Conservation (phyloP, 2,329 filamentous ascomycete species). For the Pezicula carpinea region DNA sequence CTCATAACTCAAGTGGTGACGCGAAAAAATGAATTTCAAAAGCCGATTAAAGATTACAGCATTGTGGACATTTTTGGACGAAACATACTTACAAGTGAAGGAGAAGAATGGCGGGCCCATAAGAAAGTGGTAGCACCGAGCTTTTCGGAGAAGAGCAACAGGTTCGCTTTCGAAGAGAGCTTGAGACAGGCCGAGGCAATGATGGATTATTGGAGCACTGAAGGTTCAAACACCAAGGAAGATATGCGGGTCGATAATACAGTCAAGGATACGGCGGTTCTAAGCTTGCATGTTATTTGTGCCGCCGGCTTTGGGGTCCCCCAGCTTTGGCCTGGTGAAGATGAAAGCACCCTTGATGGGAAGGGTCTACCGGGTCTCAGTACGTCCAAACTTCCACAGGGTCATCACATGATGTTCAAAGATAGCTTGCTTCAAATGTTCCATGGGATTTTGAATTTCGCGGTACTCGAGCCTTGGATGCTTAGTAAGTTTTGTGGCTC, state of each 20-base stretch:
- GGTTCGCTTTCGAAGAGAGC: conserved; percentile 36
- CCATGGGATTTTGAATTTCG: conserved; percentile 42
- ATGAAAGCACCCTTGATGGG: conserved; percentile 18
- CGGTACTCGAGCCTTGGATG: conserved; percentile 39
- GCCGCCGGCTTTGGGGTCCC: conserved; percentile 43
- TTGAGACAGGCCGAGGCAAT: conserved; percentile 41
- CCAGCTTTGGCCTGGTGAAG: conserved; percentile 36
- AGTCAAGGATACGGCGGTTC: conserved; percentile 40
- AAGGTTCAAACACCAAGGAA: conserved; percentile 4
- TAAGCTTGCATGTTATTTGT: conserved; percentile 50
- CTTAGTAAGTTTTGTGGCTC: conserved; percentile 31
- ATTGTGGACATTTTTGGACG: conserved; percentile 27
- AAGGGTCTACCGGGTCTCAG: conserved; percentile 16
- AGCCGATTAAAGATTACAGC: conserved; percentile 24
- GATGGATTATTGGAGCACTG: conserved; percentile 30
- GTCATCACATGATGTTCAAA: conserved; percentile 43
- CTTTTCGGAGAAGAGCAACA: conserved; percentile 43
- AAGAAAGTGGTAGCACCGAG: conserved; percentile 26
- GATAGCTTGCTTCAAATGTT: conserved; percentile 42
- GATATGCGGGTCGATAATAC: conserved; percentile 34
- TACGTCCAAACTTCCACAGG: conserved; percentile 14
- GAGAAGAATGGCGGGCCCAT: conserved; percentile 28
- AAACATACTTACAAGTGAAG: conserved; percentile 27
- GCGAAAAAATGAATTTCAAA: conserved; percentile 25
- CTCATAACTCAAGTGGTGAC: conserved; percentile 21